phyloP scores from a whole-genome alignment of 1,139 yeast genomes.

The Nakaseomyces bracarensis region DNA sequence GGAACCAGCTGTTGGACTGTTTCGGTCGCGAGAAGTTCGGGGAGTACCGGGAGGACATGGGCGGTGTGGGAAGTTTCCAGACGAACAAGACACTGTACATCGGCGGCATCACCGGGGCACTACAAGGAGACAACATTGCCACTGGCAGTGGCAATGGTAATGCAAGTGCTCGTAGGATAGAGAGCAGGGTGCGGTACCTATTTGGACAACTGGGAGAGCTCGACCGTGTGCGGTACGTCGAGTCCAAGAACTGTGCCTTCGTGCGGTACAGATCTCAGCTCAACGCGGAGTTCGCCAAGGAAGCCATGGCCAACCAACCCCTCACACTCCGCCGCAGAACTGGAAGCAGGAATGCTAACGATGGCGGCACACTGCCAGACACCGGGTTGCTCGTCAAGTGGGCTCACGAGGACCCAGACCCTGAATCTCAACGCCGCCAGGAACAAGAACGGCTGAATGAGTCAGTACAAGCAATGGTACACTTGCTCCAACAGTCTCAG shows the following conservation, averaged over 20 bases:
- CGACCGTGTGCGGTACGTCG: slow-evolving; percentile 57
- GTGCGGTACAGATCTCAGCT: slow-evolving; percentile 59
- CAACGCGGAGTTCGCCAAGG: slow-evolving; percentile 89
- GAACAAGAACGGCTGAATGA: slow-evolving; percentile 30
- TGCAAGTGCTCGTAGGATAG: slow-evolving; percentile 24
- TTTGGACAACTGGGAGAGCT: slow-evolving; percentile 75
- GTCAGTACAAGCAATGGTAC: slow-evolving; percentile 20
- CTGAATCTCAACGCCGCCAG: slow-evolving; percentile 50
- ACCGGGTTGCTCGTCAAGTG: slow-evolving; percentile 67
- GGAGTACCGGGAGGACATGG: slow-evolving; percentile 85
- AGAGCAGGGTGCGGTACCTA: slow-evolving; percentile 35
- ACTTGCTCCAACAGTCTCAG: slow-evolving; percentile 9
- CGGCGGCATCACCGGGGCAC: slow-evolving; percentile 48
- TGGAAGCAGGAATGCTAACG: too few species aligned
- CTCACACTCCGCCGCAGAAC: too few species aligned
- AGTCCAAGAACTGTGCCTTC: slow-evolving; percentile 66
- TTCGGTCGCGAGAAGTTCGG: slow-evolving; percentile 86
- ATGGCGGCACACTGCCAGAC: slow-evolving; percentile 23
- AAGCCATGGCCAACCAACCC: slow-evolving; percentile 81
- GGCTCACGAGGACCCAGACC: slow-evolving; percentile 88
- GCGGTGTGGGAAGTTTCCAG: slow-evolving; percentile 83
- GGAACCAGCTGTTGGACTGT: slow-evolving; percentile 45
- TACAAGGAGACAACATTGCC: slow-evolving; percentile 20
- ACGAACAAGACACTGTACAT: slow-evolving; percentile 69
- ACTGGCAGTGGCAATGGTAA: slow-evolving; percentile 23